Conservation (phyloP, 208 protist species). For the Crithidia fasciculata region DNA sequence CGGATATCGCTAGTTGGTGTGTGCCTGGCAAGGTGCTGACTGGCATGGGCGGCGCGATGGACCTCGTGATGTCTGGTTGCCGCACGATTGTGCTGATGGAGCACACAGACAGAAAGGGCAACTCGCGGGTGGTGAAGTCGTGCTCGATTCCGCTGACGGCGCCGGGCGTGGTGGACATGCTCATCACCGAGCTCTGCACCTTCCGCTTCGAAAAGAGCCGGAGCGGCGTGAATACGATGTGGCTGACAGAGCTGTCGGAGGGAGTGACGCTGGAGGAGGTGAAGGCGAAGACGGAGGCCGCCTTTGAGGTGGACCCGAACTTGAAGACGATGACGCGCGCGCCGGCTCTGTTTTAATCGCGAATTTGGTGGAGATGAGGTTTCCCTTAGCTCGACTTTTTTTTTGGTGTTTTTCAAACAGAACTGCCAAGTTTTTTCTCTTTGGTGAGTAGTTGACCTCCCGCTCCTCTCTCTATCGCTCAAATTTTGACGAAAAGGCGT, state of each 20-base stretch:
- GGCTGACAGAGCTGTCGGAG: conserved; percentile 73
- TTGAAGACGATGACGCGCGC: conserved; percentile 39
- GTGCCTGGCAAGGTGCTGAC: conserved; percentile 94
- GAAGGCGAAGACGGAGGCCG: conserved; percentile 40
- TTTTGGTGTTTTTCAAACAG: no score
- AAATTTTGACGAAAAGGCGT: no score
- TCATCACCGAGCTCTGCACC: conserved; percentile 94
- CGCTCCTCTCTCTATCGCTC: no score
- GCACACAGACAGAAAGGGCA: conserved; percentile 86
- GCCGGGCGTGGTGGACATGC: conserved; percentile 63
- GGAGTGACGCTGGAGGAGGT: conserved; percentile 85
- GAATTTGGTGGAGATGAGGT: no score
- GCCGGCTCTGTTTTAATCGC: not conserved
- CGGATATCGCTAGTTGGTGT: conserved; percentile 96
- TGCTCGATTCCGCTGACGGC: conserved; percentile 91
- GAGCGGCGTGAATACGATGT: conserved; percentile 35
- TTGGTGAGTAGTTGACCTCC: no score
- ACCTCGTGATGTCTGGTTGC: conserved; percentile 73
- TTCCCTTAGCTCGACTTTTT: no score
- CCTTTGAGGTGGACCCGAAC: conserved; percentile 41
- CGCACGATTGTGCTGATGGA: conserved; percentile 95
- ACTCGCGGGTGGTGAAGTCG: conserved; percentile 77
- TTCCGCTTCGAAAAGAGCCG: conserved; percentile 71
- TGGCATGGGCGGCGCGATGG: conserved; percentile 94
- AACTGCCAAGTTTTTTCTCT: no score